Base-by-base conservation (phyloP, 495 filamentous ascomycete species). In the Aspergillus coremiiformis region DNA sequence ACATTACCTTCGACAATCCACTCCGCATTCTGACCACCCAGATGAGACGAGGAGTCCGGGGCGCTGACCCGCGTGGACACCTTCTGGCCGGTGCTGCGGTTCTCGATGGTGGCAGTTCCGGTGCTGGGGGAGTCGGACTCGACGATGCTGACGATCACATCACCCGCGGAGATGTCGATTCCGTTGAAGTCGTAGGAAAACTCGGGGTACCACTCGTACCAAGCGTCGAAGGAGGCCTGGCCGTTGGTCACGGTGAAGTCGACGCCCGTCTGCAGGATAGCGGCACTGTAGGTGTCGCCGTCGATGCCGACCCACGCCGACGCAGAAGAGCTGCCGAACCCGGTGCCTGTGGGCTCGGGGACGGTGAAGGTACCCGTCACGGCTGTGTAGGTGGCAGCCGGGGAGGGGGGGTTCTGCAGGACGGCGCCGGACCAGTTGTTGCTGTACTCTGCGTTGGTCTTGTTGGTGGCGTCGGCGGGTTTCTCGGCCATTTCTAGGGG, bases 131-230 rank as follows among this genome's bases (percentile, higher is more conserved):
- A 69, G 26, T 61, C 64, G 2, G 78, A 69, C 14, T 65, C 71
- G 24, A 81, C 73, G 8, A 74, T 78, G 24, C 77, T 68, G 29
- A 61, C 73, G 63, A 83, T 71, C n/a, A 53, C 56, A 46, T 84
- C 74, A n/a, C 80, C 80, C 6, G 72, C 74, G 5, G 61, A 61
- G 59, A 83, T 70, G 5, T 50, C 5, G 55, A 83, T 75, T 51
- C 62, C 63, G 15, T 57, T 60, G 59, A 82, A 83, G 58, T 75
- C 66, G 56, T 74, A 70, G 23, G 77, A 70, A 60, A 78, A 71
- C 49, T 76, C 66, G 20, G 79, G 78, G 55, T 72, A 80, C 78
- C 78, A 82, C 59, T 83, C 79, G 51, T 80, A 82, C 79, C 80
- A 84, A 27, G 77, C 70, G 39, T 76, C 72, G 54, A 68, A 82